These are phyloP conservation scores for Priceomyces haplophilus DNA, from an alignment of 805 yeast genomes.

Conservation along the genomic window DNA sequence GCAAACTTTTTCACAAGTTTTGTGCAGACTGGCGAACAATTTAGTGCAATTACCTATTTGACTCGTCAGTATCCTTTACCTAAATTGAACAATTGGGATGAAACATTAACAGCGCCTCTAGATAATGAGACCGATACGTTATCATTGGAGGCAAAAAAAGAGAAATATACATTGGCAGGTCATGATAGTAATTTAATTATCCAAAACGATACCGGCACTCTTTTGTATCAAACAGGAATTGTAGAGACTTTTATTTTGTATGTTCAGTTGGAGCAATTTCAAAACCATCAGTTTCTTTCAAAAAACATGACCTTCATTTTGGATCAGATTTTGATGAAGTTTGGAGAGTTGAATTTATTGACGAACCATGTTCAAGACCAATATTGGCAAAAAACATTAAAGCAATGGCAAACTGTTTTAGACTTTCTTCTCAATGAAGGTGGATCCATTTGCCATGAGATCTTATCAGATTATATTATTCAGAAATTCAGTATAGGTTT, in stretches of 20 bases:
- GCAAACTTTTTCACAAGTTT: constrained; percentile 34
- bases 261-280: constrained; percentile 40
- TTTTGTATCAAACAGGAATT: constrained; percentile 28
- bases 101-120: constrained; percentile 15
- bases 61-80: constrained; percentile 32
- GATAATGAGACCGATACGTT: constrained; percentile 19
- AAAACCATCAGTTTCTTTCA: constrained; percentile 34
- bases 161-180: constrained; percentile 16
- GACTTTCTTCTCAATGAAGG: constrained; percentile 33
- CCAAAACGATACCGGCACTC: constrained; percentile 15
- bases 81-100: constrained; percentile 27
- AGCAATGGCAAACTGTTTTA: constrained; percentile 28
- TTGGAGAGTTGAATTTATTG: constrained; percentile 20
- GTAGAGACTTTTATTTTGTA: constrained; percentile 34
- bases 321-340: constrained; percentile 29
- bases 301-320: constrained; percentile 23
- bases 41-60: constrained; percentile 33
- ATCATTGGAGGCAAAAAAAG: constrained; percentile 13
- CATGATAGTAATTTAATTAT: constrained; percentile 30
- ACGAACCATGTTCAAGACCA: constrained; percentile 29
- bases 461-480: constrained; percentile 29
- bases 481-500: constrained; percentile 20
- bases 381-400: constrained; percentile 28
- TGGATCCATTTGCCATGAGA: constrained; percentile 38
- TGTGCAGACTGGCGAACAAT: constrained; percentile 35